A percentile compares a stretch with the other conserved stretches of the same genome.
phyloP scores from a whole-genome alignment of 306 rosid species.

The Quercus dentata region DNA sequence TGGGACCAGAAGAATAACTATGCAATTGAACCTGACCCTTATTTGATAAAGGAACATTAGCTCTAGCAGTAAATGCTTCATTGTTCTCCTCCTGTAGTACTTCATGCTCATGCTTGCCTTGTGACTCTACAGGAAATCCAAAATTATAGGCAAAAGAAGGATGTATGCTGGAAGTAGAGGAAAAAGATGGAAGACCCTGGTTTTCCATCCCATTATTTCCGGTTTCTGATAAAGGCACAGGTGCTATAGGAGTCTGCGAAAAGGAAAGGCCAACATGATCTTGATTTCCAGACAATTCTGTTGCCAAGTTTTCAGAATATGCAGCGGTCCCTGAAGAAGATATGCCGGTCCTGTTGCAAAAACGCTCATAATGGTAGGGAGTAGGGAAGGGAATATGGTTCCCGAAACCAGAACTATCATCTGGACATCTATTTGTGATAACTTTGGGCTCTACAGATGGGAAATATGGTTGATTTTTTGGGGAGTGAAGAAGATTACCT shows the following conservation, averaged over 20 bases:
- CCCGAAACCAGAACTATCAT: constrained; percentile 13
- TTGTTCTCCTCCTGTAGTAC: constrained; percentile 21
- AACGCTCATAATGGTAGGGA: neutral
- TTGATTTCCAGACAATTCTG: constrained; percentile 19
- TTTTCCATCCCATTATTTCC: constrained; percentile 17
- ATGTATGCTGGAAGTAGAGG: constrained; percentile 14
- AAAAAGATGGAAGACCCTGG: constrained; percentile 15
- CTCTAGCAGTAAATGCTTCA: constrained; percentile 1
- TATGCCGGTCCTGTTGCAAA: constrained; percentile 7
- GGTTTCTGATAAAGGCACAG: constrained; percentile 23
- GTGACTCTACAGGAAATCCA: constrained; percentile 19
- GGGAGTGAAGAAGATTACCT: constrained; percentile 20
- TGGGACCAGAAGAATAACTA: neutral
- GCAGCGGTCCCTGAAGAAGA: constrained; percentile 13
- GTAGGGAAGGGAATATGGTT: constrained; percentile 8
- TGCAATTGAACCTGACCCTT: constrained; percentile 10
- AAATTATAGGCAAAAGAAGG: constrained; percentile 20
- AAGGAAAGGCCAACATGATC: neutral
- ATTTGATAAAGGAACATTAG: constrained; percentile 10
- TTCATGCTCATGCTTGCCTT: constrained; percentile 27
- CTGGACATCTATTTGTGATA: constrained; percentile 1
- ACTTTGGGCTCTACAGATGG: constrained; percentile 19
- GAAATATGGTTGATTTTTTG: constrained; percentile 19
- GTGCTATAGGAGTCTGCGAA: constrained; percentile 16
- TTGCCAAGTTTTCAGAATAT: constrained; percentile 26